Base-by-base conservation (phyloP, 108 stramenopile species). In the Cyclotella sp. region DNA sequence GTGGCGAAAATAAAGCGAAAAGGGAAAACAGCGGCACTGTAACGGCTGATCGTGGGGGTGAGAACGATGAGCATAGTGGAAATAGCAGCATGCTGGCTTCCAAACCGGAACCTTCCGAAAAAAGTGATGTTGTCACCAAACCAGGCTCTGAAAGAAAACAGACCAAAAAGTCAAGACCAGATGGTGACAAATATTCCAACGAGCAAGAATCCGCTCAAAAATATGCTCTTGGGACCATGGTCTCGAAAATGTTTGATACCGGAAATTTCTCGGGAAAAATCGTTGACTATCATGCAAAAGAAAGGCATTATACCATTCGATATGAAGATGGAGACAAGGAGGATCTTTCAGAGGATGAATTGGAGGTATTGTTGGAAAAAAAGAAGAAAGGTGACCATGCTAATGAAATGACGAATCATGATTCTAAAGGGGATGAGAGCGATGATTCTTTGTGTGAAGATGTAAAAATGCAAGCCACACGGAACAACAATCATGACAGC, bases 321-420 rank as follows among this genome's bases (percentile, higher is more conserved):
- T 61, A 61, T n/a, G 60, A 61, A 14, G 60, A 61, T 15, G 60
- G 60, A 14, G 60, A 61, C 34, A 12, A 30, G 15, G 60, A 61
- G 19, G 60, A 61, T 61, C 6, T 9, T 13, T 39, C 14, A 13
- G 60, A 61, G 34, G 34, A 61, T 1, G 60, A 61, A n/a, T 30
- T 61, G 30, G 30, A 15, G 34, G n/a, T 34, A 39, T 10, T 61
- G 60, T 14, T 61, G 34, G 13, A 8, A 13, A 4, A 61, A 15
- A 15, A 30, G 12, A 14, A 61, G 13, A 39, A 30, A 16, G n/a
- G 3, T 3, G 47, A 7, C 15, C 6, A n/a, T 49, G 15, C n/a
- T 16, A 9, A 49, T 49, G 60, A 14, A 0, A 34, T 39, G 13
- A 39, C 13, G 13, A 39, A 16, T 2, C 4, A 39, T 2, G 34